Percentiles rank a stretch among this genome's conserved stretches.
These are phyloP conservation scores for Sabuloglossum arenarium DNA, from an alignment of 495 filamentous ascomycete genomes.

Conservation along the genomic window DNA sequence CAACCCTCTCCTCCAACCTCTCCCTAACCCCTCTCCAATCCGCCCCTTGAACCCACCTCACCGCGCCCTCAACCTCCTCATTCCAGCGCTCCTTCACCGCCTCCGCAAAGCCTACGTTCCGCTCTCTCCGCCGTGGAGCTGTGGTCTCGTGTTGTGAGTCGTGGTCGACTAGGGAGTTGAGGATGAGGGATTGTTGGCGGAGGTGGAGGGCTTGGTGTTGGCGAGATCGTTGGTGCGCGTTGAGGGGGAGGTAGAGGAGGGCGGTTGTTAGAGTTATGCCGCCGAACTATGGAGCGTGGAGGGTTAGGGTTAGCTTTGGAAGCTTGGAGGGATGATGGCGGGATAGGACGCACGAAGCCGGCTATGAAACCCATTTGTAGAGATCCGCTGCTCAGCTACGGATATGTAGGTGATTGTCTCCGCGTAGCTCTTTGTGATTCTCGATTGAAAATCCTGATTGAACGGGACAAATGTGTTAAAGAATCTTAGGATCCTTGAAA, in stretches of 20 bases:
- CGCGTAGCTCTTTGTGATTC: too few relatives aligned
- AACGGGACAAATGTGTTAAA: too few relatives aligned
- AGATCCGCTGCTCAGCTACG: background rate
- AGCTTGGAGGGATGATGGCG: background rate
- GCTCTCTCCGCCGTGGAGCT: background rate
- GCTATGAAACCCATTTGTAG: conserved; percentile 50
- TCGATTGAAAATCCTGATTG: too few relatives aligned
- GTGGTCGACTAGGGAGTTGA: conserved; percentile 21
- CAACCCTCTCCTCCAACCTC: conserved; percentile 41
- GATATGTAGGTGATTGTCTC: background rate
- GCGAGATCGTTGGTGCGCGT: conserved; percentile 52
- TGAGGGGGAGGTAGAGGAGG: conserved; percentile 57
- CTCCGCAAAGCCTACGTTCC: background rate
- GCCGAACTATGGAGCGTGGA: conserved; percentile 36
- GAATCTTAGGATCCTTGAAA: too few relatives aligned
- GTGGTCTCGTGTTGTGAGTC: background rate
- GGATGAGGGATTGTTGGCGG: conserved; percentile 41
- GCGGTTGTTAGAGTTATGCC: conserved; percentile 73
- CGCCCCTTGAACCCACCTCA: background rate
- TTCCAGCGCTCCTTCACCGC: conserved; percentile 8
- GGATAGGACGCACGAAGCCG: conserved; percentile 49
- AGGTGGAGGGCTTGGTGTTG: conserved; percentile 46
- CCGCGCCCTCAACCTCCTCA: conserved; percentile 2
- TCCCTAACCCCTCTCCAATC: conserved; percentile 15
- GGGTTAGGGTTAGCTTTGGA: conserved; percentile 9